Evolutionary conservation across 192 early-diverging fungal genomes (phyloP).

Genomic region (Gigaspora rosea): DNA sequence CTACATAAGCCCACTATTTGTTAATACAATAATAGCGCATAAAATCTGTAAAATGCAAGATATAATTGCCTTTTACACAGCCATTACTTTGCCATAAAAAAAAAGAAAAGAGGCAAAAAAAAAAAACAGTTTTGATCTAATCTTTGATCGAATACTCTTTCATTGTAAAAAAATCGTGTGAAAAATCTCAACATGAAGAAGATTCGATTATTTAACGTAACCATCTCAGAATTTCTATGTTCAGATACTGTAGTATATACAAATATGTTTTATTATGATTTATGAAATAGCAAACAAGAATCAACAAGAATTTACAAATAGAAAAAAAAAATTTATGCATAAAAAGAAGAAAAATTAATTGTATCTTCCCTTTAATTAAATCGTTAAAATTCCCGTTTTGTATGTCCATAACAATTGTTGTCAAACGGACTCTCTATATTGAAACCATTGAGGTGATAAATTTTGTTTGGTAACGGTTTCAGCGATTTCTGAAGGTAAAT

Average conservation of each 20-base stretch:
- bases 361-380: not conserved
- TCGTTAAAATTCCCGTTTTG: not conserved
- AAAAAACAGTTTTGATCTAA: not conserved
- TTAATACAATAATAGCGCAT: not conserved
- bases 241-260: no score
- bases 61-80: not conserved
- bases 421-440: not conserved
- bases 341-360: not conserved
- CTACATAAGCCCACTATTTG: not conserved
- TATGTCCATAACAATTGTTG: not conserved
- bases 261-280: not conserved
- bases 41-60: not conserved
- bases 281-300: no score
- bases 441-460: conserved; percentile 21
- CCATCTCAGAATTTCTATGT: no score
- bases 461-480: conserved; percentile 5
- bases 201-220: no score
- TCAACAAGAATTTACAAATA: no score
- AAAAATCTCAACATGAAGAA: not conserved
- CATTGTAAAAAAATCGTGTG: not conserved
- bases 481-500: conserved; percentile 24
- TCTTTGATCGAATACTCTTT: not conserved
- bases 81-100: conserved; percentile 2
- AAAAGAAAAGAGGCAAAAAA: no score
- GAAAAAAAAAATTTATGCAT: not conserved